Conservation (phyloP, 2,329 filamentous ascomycete species). For the Cladorrhinum sp. region DNA sequence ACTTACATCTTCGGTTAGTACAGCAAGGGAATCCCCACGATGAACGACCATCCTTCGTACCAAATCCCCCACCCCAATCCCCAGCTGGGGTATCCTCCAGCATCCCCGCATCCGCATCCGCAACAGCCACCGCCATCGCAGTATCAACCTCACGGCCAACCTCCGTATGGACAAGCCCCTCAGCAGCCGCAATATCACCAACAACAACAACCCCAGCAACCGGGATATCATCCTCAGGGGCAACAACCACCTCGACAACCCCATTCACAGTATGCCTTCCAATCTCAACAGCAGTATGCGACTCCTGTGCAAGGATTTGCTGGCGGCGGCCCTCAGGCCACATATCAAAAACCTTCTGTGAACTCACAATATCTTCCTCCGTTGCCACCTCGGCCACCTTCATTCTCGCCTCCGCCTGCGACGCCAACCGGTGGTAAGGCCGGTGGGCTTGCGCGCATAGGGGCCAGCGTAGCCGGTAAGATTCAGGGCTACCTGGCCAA, state of each 20-base stretch:
- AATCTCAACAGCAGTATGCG: neutral
- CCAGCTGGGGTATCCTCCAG: too few relatives aligned
- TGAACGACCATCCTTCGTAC: neutral
- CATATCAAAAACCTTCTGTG: neutral
- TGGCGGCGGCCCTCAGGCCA: neutral
- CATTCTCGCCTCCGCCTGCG: neutral
- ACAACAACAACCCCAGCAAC: too few relatives aligned
- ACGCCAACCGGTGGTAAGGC: neutral
- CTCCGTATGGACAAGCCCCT: neutral
- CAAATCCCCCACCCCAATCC: too few relatives aligned
- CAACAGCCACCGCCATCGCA: neutral
- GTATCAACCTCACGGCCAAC: neutral
- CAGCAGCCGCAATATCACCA: neutral
- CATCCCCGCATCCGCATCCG: neutral
- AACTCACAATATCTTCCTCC: neutral
- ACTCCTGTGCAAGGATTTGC: neutral
- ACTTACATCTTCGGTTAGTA: neutral
- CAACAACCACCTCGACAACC: neutral
- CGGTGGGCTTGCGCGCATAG: neutral
- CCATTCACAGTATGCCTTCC: neutral
- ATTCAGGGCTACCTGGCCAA: neutral
- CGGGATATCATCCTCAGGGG: too few relatives aligned
- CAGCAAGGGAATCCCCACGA: neutral
- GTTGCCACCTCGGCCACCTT: neutral
- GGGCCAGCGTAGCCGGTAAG: neutral